Conservation (phyloP, 345 rosid species). For the Lumnitzera racemosa region DNA sequence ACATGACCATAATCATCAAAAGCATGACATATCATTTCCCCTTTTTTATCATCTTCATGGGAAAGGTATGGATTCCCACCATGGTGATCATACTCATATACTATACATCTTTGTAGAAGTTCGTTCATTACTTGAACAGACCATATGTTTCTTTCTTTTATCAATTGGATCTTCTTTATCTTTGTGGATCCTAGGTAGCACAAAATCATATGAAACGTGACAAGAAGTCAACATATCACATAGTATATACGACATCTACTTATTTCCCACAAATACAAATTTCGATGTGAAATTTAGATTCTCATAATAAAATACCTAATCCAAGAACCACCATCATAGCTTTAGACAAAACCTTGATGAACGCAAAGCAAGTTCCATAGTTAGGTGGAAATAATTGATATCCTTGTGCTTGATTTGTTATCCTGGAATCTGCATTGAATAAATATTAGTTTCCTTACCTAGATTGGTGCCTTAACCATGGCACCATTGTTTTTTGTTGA, state of each 20-base stretch:
- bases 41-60: not conserved
- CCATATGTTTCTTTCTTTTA: constrained; percentile 39
- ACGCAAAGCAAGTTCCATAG: constrained; percentile 20
- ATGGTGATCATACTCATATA: constrained; percentile 17
- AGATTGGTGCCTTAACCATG: no score
- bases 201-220: not conserved
- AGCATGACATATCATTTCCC: not conserved
- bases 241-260: not conserved
- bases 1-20: not conserved
- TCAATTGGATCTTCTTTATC: constrained; percentile 20
- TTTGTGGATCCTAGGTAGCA: constrained; percentile 20
- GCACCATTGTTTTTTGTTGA: no score
- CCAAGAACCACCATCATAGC: constrained; percentile 32
- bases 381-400: constrained; percentile 26
- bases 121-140: constrained; percentile 36
- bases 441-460: no score
- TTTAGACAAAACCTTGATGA: constrained; percentile 31
- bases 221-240: no score
- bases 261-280: not conserved
- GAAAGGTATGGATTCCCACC: constrained; percentile 11
- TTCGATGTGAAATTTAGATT: not conserved
- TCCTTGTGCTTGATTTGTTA: not conserved
- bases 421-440: not conserved
- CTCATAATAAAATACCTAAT: constrained; percentile 15
- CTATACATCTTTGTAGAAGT: constrained; percentile 9